Conservation (phyloP, 805 yeast genomes). For the Barnettozyma californica region DNA sequence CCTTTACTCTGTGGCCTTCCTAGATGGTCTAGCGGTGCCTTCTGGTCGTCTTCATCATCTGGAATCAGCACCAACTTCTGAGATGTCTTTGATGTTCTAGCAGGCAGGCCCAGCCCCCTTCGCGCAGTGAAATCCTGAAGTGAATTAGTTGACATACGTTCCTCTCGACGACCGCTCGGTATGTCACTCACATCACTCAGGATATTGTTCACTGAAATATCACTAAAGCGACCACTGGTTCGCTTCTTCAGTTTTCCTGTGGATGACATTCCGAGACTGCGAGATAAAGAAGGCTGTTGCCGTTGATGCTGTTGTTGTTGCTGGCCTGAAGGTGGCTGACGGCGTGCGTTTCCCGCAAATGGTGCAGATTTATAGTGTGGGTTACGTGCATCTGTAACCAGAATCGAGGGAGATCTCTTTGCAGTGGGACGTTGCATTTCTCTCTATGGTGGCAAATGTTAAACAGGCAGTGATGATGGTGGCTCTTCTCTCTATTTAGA, state of each 20-base stretch:
- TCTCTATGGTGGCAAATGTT: slow-evolving; percentile 9
- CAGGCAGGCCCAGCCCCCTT: slow-evolving; percentile 44
- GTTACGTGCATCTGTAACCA: slow-evolving; percentile 84
- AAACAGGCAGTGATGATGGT: neutral
- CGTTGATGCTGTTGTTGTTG: slow-evolving; percentile 1
- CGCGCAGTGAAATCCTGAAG: slow-evolving; percentile 7
- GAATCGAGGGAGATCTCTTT: slow-evolving; percentile 85
- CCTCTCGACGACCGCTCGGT: slow-evolving; percentile 62
- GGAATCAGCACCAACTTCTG: slow-evolving; percentile 88
- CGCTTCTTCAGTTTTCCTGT: slow-evolving; percentile 13
- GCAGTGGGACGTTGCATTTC: slow-evolving; percentile 49
- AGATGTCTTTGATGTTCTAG: slow-evolving; percentile 80
- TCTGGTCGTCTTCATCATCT: slow-evolving; percentile 27
- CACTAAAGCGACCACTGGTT: slow-evolving; percentile 48
- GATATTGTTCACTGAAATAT: slow-evolving; percentile 76
- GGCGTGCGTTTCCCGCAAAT: slow-evolving; percentile 52
- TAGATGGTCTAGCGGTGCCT: neutral
- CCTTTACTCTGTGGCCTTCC: slow-evolving; percentile 1
- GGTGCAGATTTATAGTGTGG: slow-evolving; percentile 59
- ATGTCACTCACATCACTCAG: slow-evolving; percentile 78
- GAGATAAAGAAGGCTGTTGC: neutral
- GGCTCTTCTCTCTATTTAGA: neutral
- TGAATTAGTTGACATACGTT: slow-evolving; percentile 34
- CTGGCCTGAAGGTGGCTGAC: slow-evolving; percentile 17
- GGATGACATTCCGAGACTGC: neutral